These are phyloP conservation scores for Skeletonema potamos DNA, from an alignment of 108 stramenopile species.

Conservation along the genomic window DNA sequence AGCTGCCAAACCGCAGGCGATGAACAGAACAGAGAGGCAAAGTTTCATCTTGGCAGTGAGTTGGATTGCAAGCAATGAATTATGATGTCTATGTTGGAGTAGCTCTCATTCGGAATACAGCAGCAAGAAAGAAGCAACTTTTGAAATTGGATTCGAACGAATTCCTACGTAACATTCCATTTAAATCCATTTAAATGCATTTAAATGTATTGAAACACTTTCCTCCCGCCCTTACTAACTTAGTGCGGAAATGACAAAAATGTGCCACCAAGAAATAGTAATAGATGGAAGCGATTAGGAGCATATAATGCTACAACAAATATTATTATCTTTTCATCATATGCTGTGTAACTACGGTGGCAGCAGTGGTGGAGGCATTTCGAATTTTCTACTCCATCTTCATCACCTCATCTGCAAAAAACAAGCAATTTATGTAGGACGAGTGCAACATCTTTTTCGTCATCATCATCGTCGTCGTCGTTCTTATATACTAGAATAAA, in stretches of 20 bases:
- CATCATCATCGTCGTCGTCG: neutral
- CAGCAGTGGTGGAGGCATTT: neutral
- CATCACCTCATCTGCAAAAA: neutral
- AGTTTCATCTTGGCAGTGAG: neutral
- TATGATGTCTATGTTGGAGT: too few species aligned
- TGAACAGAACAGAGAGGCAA: neutral
- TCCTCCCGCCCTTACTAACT: too few species aligned
- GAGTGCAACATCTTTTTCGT: neutral
- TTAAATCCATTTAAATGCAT: too few species aligned
- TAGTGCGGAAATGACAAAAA: too few species aligned
- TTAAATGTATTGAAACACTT: too few species aligned
- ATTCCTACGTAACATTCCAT: too few species aligned
- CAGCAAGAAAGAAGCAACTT: too few species aligned
- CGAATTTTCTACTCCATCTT: neutral
- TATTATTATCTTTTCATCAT: neutral
- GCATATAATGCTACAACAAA: neutral
- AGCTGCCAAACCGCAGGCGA: neutral
- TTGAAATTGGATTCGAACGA: too few species aligned
- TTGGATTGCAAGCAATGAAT: neutral
- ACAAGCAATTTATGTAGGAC: neutral
- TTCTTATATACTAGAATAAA: neutral
- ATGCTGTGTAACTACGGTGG: neutral
- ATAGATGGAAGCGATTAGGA: too few species aligned
- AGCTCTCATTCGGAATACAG: too few species aligned
- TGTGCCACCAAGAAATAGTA: too few species aligned